Conservation (phyloP, 208 protist genomes). For the Leishmania martiniquensis region DNA sequence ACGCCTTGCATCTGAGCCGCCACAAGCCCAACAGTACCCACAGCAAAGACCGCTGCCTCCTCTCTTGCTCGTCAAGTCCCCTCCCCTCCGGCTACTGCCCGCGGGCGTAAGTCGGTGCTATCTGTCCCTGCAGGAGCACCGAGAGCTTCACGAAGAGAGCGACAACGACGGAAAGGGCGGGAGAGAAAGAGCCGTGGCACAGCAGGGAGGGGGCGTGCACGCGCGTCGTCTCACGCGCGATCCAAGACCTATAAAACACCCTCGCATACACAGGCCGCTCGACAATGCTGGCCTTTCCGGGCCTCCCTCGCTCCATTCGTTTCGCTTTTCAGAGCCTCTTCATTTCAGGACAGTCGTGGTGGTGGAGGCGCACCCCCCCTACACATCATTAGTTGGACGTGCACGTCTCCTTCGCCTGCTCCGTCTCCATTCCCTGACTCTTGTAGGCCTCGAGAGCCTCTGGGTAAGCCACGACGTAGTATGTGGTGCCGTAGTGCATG, state of each 20-base stretch:
- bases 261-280: neutral
- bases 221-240: too few relatives aligned
- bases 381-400: constrained; percentile 12
- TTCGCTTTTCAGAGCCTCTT: neutral
- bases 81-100: neutral
- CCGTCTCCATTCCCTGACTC: constrained; percentile 30
- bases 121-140: neutral
- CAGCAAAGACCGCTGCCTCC: neutral
- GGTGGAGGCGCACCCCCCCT: neutral
- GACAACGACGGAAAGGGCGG: neutral
- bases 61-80: neutral
- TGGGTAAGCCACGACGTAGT: constrained; percentile 89
- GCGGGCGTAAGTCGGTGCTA: neutral
- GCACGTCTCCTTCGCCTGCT: constrained; percentile 10
- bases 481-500: constrained; percentile 93
- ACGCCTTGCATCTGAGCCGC: neutral
- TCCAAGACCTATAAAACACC: too few relatives aligned
- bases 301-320: neutral
- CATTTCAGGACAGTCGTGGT: neutral
- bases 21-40: neutral
- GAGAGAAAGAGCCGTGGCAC: constrained; percentile 5
- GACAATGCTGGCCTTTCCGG: neutral
- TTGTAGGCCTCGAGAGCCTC: constrained; percentile 77
- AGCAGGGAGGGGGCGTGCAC: neutral
- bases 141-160: neutral